Base-by-base conservation (phyloP, 768 basidiomycete species). In the Russula griseocarnosa region DNA sequence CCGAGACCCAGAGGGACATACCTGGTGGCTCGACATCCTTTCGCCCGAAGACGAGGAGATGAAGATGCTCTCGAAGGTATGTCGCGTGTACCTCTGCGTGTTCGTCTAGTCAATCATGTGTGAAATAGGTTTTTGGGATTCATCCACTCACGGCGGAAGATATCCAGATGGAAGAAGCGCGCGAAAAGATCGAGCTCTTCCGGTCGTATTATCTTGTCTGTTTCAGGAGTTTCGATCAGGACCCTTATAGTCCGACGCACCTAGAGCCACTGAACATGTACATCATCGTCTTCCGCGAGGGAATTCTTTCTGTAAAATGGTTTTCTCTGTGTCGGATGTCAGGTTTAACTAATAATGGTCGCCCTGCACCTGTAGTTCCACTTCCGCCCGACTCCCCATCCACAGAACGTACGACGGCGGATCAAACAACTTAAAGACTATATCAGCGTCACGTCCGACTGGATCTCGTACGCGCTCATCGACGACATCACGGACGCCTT, bases 401-500 rank as follows among this genome's bases (percentile, higher is more conserved):
- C 97, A 0, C 94, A 97, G 74, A 98, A 96, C 73, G 97, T 99
- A 47, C 91, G 97, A 18, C 83, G 97, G 49, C 90, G 97, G 47
- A 99, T 99, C 71, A 98, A 97, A 76, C 97, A 98, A 73, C 89
- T 99, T 67, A 97, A 94, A 73, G 97, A 99, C 79, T 98, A 98
- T 77, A 98, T 99, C 74, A 89, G 83, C 67, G 97, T 98, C 71
- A 98, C 97, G 10, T 96, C 95, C 4, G 97, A 99, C 77, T 99
- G 97, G 97, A 99, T 99, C 68, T 98, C 95, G 5, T 99, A 99
- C 70, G 97, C 97, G 11, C 84, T 99, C 64, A 99, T 99, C 72
- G 97, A 99, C 76, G 97, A 99, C 76, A 98, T 99, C 74, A 98
- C 97, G 54, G 97, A 99, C 72, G 96, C 94, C 10, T 99, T 99